phyloP scores from a whole-genome alignment of 2,329 filamentous ascomycete species.

The Stenocarpella maydis region DNA sequence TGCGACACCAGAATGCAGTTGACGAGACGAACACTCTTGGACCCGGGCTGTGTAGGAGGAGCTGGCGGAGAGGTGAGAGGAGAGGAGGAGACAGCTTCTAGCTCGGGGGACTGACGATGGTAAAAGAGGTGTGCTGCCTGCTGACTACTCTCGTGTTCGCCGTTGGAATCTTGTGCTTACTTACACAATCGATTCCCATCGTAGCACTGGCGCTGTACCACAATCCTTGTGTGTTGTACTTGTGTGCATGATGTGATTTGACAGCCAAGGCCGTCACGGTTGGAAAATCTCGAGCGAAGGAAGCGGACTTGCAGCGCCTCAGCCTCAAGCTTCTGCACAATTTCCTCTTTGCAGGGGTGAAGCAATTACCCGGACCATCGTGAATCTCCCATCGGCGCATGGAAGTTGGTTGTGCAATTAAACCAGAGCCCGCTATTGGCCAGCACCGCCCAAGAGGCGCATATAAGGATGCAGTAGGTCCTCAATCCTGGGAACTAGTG shows the following conservation, averaged over 20 bases:
- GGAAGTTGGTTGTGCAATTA: conserved; percentile 8
- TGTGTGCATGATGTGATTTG: conserved; percentile 25
- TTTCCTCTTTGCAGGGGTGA: conserved; percentile 14
- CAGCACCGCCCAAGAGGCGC: neutral
- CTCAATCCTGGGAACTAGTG: conserved; percentile 17
- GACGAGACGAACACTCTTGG: conserved; percentile 16
- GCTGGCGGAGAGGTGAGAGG: conserved; percentile 13
- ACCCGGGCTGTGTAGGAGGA: conserved; percentile 8
- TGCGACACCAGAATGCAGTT: conserved; percentile 30
- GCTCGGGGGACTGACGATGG: conserved; percentile 2
- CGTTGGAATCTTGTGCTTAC: conserved; percentile 16
- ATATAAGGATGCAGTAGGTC: conserved; percentile 18
- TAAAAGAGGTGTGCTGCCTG: conserved; percentile 29
- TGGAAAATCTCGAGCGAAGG: conserved; percentile 23
- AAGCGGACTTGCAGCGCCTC: conserved; percentile 5
- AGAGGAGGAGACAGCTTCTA: neutral
- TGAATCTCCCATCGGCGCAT: conserved; percentile 9
- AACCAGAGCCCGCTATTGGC: conserved; percentile 7
- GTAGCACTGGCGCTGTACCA: neutral
- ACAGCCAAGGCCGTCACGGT: conserved; percentile 9
- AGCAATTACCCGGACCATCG: conserved; percentile 16
- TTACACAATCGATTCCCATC: conserved; percentile 10
- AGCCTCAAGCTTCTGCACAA: conserved; percentile 22
- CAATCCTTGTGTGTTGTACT: neutral
- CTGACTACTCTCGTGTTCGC: conserved; percentile 14